Conservation (phyloP, 306 rosid species). For the Sindora glabra region DNA sequence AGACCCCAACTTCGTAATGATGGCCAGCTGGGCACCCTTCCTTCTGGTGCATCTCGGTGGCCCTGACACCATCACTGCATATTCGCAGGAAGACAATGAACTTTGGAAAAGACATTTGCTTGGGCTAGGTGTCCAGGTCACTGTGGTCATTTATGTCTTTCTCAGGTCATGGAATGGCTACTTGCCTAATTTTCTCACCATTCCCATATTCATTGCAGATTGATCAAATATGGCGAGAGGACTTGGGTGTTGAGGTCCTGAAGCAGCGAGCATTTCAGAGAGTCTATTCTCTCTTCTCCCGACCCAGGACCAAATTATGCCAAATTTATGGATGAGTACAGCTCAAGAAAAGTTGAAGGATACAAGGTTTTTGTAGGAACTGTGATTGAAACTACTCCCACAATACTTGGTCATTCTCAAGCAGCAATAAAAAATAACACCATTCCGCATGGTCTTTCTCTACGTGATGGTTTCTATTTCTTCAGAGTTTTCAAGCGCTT, state of each 20-base stretch:
- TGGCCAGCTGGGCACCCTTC: constrained; percentile 35
- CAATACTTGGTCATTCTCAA: not conserved
- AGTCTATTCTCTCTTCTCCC: constrained; percentile 13
- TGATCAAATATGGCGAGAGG: constrained; percentile 29
- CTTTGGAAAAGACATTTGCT: constrained; percentile 22
- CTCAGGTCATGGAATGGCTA: not conserved
- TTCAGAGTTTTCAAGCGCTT: constrained; percentile 12
- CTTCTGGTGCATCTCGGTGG: constrained; percentile 41
- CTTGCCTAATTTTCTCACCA: not conserved
- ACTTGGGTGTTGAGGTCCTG: constrained; percentile 21
- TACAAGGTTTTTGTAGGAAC: not conserved
- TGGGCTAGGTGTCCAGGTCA: constrained; percentile 7
- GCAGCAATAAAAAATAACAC: not conserved
- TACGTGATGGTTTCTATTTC: constrained; percentile 14
- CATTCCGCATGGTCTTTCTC: not conserved
- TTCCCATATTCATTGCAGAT: constrained; percentile 20
- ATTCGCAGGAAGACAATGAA: constrained; percentile 30
- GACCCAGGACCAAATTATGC: constrained; percentile 25
- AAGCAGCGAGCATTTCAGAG: constrained; percentile 24
- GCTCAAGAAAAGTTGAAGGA: constrained; percentile 13
- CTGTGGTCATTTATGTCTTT: not conserved
- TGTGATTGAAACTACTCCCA: constrained; percentile 1
- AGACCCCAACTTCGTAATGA: not conserved
- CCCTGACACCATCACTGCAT: constrained; percentile 34
- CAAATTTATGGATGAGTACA: constrained; percentile 18